phyloP scores from a whole-genome alignment of 306 rosid genomes.

The Prunus salicina region DNA sequence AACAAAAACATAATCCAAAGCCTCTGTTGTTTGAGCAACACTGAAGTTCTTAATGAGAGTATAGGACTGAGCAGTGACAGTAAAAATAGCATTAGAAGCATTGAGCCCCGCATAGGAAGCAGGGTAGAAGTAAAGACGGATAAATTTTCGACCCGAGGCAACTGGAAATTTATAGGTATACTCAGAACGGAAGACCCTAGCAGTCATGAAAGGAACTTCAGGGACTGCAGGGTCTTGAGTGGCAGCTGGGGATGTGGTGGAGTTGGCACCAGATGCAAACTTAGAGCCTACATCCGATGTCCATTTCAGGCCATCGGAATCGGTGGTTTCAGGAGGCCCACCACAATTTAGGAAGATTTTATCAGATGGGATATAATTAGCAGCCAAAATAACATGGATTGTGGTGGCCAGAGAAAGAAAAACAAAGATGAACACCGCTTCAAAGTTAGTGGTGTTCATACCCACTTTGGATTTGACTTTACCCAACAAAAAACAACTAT shows the following conservation, averaged over 20 bases:
- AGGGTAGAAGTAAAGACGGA: slow-evolving; percentile 74
- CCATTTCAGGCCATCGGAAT: slow-evolving; percentile 64
- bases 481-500: background rate
- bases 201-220: slow-evolving; percentile 61
- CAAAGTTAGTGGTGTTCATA: slow-evolving; percentile 21
- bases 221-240: slow-evolving; percentile 74
- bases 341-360: slow-evolving; percentile 71
- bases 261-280: slow-evolving; percentile 32
- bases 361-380: slow-evolving; percentile 60
- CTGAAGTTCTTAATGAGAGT: slow-evolving; percentile 74
- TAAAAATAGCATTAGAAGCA: slow-evolving; percentile 55
- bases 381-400: slow-evolving; percentile 35
- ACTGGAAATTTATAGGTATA: slow-evolving; percentile 78
- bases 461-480: background rate
- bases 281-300: slow-evolving; percentile 60
- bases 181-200: slow-evolving; percentile 48
- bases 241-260: slow-evolving; percentile 41
- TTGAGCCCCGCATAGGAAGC: slow-evolving; percentile 55
- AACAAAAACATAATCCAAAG: slow-evolving; percentile 54
- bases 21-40: slow-evolving; percentile 52
- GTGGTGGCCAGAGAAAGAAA: slow-evolving; percentile 37
- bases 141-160: slow-evolving; percentile 65
- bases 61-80: slow-evolving; percentile 49
- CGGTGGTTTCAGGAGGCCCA: slow-evolving; percentile 49
- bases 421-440: slow-evolving; percentile 14